Conservation (phyloP, 345 rosid species). For the Carallia pectinifolia region DNA sequence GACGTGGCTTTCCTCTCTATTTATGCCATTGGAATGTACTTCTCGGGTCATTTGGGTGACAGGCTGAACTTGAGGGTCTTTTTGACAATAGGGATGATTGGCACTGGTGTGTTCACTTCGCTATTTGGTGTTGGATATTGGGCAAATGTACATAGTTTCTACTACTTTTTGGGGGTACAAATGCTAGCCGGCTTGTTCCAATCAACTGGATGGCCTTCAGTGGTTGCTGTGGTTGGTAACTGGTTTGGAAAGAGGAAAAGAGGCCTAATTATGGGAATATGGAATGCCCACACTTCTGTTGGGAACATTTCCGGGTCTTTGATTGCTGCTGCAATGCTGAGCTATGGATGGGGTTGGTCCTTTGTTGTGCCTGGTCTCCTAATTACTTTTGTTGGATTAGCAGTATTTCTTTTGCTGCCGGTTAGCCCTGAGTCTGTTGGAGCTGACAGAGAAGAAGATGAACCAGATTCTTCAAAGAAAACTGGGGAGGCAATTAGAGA, state of each 20-base stretch:
- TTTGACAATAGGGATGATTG: conserved; percentile 80
- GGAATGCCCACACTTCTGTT: conserved; percentile 95
- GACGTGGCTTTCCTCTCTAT: conserved; percentile 81
- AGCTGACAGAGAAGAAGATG: conserved; percentile 49
- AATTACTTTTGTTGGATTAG: conserved; percentile 51
- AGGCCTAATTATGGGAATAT: conserved; percentile 91
- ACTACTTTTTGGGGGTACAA: conserved; percentile 67
- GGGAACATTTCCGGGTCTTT: conserved; percentile 89
- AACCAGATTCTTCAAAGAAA: conserved; percentile 49
- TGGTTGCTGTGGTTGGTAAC: conserved; percentile 89
- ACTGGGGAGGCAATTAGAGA: conserved; percentile 37
- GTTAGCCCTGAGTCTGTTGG: conserved; percentile 75
- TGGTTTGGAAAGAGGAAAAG: conserved; percentile 95
- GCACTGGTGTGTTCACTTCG: conserved; percentile 78
- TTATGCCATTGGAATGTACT: conserved; percentile 85
- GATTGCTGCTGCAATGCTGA: conserved; percentile 66
- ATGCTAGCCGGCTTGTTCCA: conserved; percentile 81
- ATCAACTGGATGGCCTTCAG: conserved; percentile 99
- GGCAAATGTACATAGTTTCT: conserved; percentile 69
- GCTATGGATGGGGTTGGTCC: conserved; percentile 98
- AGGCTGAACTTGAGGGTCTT: conserved; percentile 77
- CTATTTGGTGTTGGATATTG: conserved; percentile 82
- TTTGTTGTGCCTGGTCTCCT: conserved; percentile 78
- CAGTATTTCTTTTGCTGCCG: conserved; percentile 69
- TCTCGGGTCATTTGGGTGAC: conserved; percentile 90